phyloP scores from a whole-genome alignment of 2,329 filamentous ascomycete genomes.

The Calonectria naviculata region DNA sequence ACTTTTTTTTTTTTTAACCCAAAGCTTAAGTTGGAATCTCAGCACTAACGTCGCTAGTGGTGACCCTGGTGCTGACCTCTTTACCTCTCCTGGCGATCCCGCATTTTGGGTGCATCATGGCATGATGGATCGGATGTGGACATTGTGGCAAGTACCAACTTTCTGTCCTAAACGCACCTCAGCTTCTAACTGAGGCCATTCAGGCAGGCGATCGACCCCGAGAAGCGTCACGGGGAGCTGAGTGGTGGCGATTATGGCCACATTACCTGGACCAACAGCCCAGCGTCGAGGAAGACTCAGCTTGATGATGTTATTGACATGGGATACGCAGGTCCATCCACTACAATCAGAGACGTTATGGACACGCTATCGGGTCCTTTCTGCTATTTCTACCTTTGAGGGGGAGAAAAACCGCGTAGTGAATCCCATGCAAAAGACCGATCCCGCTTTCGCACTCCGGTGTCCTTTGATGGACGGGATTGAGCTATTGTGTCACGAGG shows the following conservation, averaged over 20 bases:
- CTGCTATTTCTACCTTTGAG: conserved; percentile 10
- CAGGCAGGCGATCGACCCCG: neutral
- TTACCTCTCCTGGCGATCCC: neutral
- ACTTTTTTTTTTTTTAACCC: neutral
- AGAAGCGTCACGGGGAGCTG: neutral
- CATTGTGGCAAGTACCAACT: neutral
- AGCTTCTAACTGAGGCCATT: neutral
- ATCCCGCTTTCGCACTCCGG: neutral
- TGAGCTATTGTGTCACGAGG: neutral
- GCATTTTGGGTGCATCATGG: neutral
- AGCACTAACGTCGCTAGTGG: neutral
- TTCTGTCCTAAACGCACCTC: neutral
- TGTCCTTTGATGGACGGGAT: neutral
- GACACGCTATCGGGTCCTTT: conserved; percentile 18
- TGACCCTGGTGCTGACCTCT: neutral
- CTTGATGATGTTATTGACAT: neutral
- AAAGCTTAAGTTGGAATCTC: neutral
- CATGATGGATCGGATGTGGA: neutral
- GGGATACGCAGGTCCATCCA: neutral
- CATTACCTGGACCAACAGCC: neutral
- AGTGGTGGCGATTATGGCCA: neutral
- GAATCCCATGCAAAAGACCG: too few relatives aligned
- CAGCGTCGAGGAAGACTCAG: neutral
- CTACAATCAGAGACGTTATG: neutral
- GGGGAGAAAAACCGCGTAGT: too few relatives aligned